phyloP scores from a whole-genome alignment of 305 asterid genomes.

The Nicotiana rustica region DNA sequence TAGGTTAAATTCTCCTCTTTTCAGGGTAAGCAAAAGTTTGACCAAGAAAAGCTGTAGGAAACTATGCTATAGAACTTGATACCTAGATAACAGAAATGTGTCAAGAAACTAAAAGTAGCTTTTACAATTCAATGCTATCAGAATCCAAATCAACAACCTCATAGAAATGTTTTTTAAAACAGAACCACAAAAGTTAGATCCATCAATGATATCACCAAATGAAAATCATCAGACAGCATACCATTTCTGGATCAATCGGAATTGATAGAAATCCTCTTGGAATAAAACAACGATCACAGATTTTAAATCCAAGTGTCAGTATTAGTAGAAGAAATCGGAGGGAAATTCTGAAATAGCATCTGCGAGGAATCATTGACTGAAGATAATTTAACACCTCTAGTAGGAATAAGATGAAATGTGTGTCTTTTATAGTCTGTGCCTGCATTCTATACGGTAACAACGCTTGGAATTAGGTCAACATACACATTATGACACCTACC shows the following conservation, averaged over 20 bases:
- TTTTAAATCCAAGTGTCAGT: neutral
- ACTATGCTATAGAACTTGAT: neutral
- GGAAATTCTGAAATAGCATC: neutral
- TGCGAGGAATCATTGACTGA: neutral
- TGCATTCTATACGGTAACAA: neutral
- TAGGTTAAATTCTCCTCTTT: slow-evolving; percentile 27
- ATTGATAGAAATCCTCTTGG: slow-evolving; percentile 16
- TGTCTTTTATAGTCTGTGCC: neutral
- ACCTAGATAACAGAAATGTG: slow-evolving; percentile 5
- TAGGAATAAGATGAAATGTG: neutral
- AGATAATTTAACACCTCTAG: neutral
- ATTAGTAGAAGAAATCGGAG: slow-evolving; percentile 12
- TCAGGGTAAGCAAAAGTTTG: slow-evolving; percentile 28
- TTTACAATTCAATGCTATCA: slow-evolving; percentile 20
- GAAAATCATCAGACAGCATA: neutral
- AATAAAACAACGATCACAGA: neutral
- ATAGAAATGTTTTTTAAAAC: neutral
- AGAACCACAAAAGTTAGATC: slow-evolving; percentile 27
- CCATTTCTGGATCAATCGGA: slow-evolving; percentile 11
- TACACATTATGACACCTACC: slow-evolving; percentile 23
- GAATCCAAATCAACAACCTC: slow-evolving; percentile 6
- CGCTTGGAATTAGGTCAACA: slow-evolving; percentile 9
- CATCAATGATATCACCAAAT: slow-evolving; percentile 10
- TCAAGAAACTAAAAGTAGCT: neutral
- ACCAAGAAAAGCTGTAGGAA: slow-evolving; percentile 35